Evolutionary conservation across 2,329 filamentous ascomycete species (phyloP).

Genomic region (Microcyclosporella mali): DNA sequence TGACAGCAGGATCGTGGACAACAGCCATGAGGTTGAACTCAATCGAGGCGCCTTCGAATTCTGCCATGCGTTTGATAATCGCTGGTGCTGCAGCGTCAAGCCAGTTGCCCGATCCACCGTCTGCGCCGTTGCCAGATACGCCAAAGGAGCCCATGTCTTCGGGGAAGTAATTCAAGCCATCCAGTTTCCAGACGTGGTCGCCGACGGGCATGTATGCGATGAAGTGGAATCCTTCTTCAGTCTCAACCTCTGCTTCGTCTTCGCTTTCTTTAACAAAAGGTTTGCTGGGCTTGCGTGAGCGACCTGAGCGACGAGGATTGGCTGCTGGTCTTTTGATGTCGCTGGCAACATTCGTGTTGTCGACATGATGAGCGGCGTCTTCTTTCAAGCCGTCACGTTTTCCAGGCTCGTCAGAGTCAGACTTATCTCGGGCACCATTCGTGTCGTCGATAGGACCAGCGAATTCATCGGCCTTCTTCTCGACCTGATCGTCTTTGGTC

Average conservation of each 20-base stretch:
- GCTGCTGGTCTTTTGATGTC: neutral
- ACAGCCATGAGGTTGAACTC: constrained; percentile 75
- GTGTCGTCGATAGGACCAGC: neutral
- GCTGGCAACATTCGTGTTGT: constrained; percentile 4
- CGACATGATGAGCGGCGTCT: constrained; percentile 1
- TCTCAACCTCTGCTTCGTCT: constrained; percentile 40
- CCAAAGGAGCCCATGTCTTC: constrained; percentile 51
- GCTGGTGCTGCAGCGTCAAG: constrained; percentile 56
- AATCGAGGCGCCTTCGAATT: constrained; percentile 58
- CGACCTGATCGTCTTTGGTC: constrained; percentile 2
- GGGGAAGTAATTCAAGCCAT: constrained; percentile 71
- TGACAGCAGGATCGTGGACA: constrained; percentile 57
- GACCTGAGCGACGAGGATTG: constrained; percentile 22
- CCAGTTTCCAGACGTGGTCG: constrained; percentile 78
- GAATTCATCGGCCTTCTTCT: neutral
- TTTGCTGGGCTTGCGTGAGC: constrained; percentile 16
- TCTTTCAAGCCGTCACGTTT: neutral
- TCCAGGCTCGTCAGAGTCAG: no score
- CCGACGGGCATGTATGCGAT: constrained; percentile 76
- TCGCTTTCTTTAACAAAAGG: constrained; percentile 32
- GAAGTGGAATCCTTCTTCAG: constrained; percentile 72
- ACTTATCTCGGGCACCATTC: neutral
- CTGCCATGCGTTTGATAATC: constrained; percentile 61
- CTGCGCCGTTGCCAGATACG: constrained; percentile 31
- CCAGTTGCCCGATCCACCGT: constrained; percentile 54